Evolutionary conservation across 768 basidiomycete genomes (phyloP).

Genomic region (Tylopilus vinaceipallidus): DNA sequence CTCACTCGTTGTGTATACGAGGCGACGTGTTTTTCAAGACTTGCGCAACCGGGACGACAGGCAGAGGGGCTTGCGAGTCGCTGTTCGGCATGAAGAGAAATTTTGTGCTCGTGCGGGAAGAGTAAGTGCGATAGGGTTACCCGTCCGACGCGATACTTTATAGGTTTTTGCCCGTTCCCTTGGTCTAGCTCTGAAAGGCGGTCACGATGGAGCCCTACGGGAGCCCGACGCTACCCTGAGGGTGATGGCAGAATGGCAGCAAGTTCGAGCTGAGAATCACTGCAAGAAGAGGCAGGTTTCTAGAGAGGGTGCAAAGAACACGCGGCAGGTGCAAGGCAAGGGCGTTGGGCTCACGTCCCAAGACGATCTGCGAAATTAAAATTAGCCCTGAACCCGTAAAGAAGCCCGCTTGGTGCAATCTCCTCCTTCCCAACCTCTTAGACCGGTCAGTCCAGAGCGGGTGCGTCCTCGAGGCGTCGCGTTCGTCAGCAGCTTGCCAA

Average conservation of each 20-base stretch:
- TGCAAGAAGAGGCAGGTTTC: not conserved
- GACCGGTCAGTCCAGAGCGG: too few species aligned
- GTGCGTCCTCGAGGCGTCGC: too few species aligned
- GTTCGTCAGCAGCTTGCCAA: too few species aligned
- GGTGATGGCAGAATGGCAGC: not conserved
- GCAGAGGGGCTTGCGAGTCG: not conserved
- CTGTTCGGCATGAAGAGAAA: constrained; percentile 8
- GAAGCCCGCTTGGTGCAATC: not conserved
- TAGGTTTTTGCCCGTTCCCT: constrained; percentile 1
- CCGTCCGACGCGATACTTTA: constrained; percentile 2
- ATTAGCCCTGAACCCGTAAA: not conserved
- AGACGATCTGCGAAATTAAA: not conserved
- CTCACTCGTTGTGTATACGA: constrained; percentile 11
- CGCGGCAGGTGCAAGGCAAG: constrained; percentile 12
- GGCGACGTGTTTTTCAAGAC: not conserved
- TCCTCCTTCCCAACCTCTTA: too few species aligned
- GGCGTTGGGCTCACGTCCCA: constrained; percentile 5
- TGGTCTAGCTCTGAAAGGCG: not conserved
- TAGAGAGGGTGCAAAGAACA: not conserved
- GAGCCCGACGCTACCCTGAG: constrained; percentile 6
- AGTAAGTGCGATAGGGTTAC: not conserved
- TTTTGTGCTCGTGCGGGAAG: not conserved
- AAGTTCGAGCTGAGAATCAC: not conserved
- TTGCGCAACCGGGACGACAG: constrained; percentile 16
- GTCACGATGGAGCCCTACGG: not conserved